phyloP scores from a whole-genome alignment of 768 basidiomycete genomes.

The Agrocybe praecox region DNA sequence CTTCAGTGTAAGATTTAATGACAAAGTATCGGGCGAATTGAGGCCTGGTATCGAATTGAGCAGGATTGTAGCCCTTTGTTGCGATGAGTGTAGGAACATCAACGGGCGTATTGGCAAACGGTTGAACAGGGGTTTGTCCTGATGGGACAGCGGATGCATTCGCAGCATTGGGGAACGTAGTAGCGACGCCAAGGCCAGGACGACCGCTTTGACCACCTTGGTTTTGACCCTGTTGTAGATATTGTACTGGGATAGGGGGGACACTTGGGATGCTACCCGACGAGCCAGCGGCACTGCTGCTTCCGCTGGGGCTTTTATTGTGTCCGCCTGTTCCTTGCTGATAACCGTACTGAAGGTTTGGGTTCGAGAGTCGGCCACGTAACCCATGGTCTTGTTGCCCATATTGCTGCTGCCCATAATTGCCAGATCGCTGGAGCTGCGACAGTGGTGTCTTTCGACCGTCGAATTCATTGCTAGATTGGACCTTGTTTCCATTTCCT shows the following conservation, averaged over 20 bases:
- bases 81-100: conserved; percentile 87
- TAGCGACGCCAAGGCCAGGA: conserved; percentile 38
- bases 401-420: conserved; percentile 40
- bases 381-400: conserved; percentile 55
- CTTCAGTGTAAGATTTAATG: conserved; percentile 99
- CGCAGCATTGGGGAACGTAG: conserved; percentile 34
- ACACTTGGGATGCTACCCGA: conserved; percentile 58
- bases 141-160: conserved; percentile 23
- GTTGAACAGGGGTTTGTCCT: conserved; percentile 44
- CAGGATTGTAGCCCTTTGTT: conserved; percentile 90
- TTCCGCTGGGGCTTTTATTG: conserved; percentile 33
- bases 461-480: conserved; percentile 65
- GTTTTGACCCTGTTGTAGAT: conserved; percentile 59
- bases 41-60: conserved; percentile 81
- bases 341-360: conserved; percentile 68
- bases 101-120: conserved; percentile 66
- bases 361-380: conserved; percentile 61
- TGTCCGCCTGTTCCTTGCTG: conserved; percentile 43
- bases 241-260: conserved; percentile 75
- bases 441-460: conserved; percentile 63
- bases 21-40: conserved; percentile 90
- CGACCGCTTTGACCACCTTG: conserved; percentile 32
- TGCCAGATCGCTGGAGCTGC: conserved; percentile 39
- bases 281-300: conserved; percentile 23
- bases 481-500: conserved; percentile 43